Evolutionary conservation across 495 filamentous ascomycete genomes (phyloP), one percentile per base, ranked within the genome.

Genomic region (Penicillium paxilli): DNA sequence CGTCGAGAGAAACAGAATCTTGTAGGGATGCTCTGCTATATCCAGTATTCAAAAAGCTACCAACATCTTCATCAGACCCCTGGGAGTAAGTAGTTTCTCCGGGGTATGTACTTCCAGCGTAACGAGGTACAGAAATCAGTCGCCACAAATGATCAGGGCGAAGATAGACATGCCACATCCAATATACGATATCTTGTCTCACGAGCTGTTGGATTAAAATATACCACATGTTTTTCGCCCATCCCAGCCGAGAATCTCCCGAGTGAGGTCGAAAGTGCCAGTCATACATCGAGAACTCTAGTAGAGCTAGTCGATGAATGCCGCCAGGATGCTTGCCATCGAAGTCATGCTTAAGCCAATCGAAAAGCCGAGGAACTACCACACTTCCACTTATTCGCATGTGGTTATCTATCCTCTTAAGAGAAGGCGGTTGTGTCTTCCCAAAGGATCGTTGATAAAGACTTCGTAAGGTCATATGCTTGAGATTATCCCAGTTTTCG

Each of bases 71-170:
- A 23, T 50, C 47, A 26, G 28, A 23, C 16, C 41, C 33, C 10
- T 16, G 9, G 5, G 28, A 40, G 5, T 4, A 17, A 8, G 47
- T 50, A 7, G 6, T 5, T 19, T 50, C 47, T n/a, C 32, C 21
- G 26, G 47, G 47, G 16, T 40, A 41, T 2, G 47, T n/a, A 14
- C 22, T 26, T 16, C 41, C 23, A 1, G 47, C 6, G 14, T 26
- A 50, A n/a, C 41, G 24, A 50, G 47, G 35, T 11, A 40, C 23
- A 22, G 47, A 40, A 10, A 50, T 50, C 4, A 50, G n/a, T 7
- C 47, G 17, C 32, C 35, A 50, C 16, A 25, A 10, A 16, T 50
- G 47, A 10, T 50, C 47, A 17, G 47, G 47, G 35, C 47, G 47
- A 24, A 50, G 9, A 1, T n/a, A 22, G 23, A 41, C 32, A 28